Base-by-base conservation (phyloP, 208 protist genomes). In the Leishmania guyanensis region DNA sequence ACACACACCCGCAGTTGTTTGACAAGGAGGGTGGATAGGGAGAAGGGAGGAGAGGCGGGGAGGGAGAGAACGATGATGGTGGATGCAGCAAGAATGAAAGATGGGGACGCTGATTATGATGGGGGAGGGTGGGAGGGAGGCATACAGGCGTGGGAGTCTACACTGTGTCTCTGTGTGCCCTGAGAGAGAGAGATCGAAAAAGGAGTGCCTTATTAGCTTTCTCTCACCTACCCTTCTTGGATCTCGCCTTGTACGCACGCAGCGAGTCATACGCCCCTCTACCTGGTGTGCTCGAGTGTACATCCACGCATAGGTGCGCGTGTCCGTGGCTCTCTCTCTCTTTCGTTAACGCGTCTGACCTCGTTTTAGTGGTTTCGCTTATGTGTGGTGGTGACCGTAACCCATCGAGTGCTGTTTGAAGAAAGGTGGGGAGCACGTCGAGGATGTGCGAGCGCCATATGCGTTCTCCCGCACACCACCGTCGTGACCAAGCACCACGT, bases 11-110 rank as follows among this genome's bases (percentile, higher is more conserved):
- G 20, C 54, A 71, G 20, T 53, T 39, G 4, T 26, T 73, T 73
- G 12, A 20, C 26, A 26, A 43, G n/a, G 36, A 70, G 48, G 53
- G 64, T 56, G 48, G 48, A 74, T 22, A 20, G 36, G 66, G 33
- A 53, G 22, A n/a, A 53, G 26, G 20, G 48, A 29, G 20, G 9
- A n/a, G 60, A n/a, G 26, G 60, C 8, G 26, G 48, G 39, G 69
- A n/a, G 14, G 5, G 48, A 70, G 8, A 70, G 9, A 5, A 26
- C 46, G 26, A n/a, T 9, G 29, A 78, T 70, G 39, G 64, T n/a
- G 73, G 53, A 62, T 62, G 74, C 43, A 74, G n/a, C 50, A 56
- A 58, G 39, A 74, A 72, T 54, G 58, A 51, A 77, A 62, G 80
- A 68, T 5, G 53, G 43, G 66, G 53, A 48, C 79, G 51, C 64